Conservation (phyloP, 169 alveolate species). For the Neospora caninum region DNA sequence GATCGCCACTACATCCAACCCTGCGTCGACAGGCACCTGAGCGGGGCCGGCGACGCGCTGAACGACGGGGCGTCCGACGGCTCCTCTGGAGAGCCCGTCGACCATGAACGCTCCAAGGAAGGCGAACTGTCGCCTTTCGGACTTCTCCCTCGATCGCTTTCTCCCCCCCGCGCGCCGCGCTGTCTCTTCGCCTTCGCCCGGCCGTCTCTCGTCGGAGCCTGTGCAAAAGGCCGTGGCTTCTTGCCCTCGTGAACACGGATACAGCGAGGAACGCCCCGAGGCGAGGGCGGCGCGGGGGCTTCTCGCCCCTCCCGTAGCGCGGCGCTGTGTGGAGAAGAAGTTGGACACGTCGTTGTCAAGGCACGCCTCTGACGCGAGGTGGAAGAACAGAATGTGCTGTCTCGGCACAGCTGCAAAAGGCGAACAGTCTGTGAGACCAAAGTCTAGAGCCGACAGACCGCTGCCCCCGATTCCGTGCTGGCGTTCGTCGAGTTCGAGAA, state of each 20-base stretch:
- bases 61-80: conserved; percentile 50
- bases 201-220: background rate
- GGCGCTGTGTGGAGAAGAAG: background rate
- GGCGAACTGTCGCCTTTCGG: background rate
- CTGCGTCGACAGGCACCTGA: conserved; percentile 18
- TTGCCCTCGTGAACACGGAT: too few species aligned
- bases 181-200: background rate
- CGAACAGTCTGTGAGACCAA: conserved; percentile 41
- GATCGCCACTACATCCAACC: background rate
- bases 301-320: too few species aligned
- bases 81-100: conserved; percentile 53
- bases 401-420: conserved; percentile 60
- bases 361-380: background rate
- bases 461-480: background rate
- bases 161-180: background rate
- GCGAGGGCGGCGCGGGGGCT: too few species aligned
- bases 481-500: conserved; percentile 58
- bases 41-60: conserved; percentile 64
- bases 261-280: too few species aligned
- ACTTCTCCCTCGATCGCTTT: conserved; percentile 32
- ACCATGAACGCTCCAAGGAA: conserved; percentile 55
- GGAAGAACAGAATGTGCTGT: conserved; percentile 48
- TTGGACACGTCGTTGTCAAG: background rate
- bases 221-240: too few species aligned
- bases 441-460: conserved; percentile 35